Base-by-base conservation (phyloP, 2,329 filamentous ascomycete species). In the Aspergillus oerlinghausenensis region DNA sequence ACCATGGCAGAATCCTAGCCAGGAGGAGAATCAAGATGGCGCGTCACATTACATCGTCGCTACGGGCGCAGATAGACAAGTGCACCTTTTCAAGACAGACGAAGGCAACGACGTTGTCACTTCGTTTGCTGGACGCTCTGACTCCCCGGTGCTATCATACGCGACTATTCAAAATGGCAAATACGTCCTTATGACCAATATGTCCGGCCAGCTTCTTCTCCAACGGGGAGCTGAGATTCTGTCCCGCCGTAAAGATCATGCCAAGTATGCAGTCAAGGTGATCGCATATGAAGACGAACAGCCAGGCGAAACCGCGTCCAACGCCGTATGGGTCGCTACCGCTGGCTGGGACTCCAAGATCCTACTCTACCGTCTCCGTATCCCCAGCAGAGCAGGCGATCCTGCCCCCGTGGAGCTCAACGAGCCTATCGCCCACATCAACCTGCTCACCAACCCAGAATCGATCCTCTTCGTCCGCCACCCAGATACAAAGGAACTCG, bases 301-400 rank as follows among this genome's bases (percentile, higher is more conserved):
- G 43, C 21, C 23, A 23, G 55, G 26, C 38, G 32, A n/a, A 58
- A 25, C 63, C 5, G 14, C 63, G 21, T 55, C 53, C 14, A 56
- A 56, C 17, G 58, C 25, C 7, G 42, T 70, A 55, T 77, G 77
- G 69, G 61, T 85, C 54, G 83, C 82, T 4, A 86, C 81, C 11
- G 84, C 83, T 3, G 84, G 82, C 23, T 87, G 84, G 84, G 84
- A 87, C 65, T 73, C 77, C 28, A 84, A 80, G 60, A 70, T 86
- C 35, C 68, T 79, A 51, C 64, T 87, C 47, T 86, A 86, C 67
- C 63, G 65, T 40, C 49, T 70, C 17, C 40, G 50, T 21, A 59
- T 64, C 28, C 55, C 58, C 0, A 49, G 35, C 19, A 55, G 51
- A 5, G 57, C 19, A 32, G 54, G 38, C 21, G 49, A 35, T 32